Percentiles rank a stretch among this genome's conserved stretches.
Evolutionary conservation across 2,329 filamentous ascomycete species (phyloP).

Genomic region (Aspergillus proliferans): DNA sequence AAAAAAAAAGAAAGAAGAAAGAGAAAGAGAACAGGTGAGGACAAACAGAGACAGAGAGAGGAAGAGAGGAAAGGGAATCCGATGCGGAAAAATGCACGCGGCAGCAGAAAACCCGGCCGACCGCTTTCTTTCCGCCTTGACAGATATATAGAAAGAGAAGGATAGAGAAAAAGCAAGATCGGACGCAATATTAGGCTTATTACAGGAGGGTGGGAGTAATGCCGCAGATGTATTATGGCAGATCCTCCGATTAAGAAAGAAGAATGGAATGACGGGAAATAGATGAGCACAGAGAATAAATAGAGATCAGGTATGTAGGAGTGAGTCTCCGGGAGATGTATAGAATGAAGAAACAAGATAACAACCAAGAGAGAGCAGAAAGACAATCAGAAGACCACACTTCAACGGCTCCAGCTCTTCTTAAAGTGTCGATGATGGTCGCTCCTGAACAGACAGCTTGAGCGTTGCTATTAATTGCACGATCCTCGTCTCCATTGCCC

Average conservation of each 20-base stretch:
- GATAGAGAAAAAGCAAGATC: background rate
- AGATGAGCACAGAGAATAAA: background rate
- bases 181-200: background rate
- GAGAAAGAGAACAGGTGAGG: conserved; percentile 3
- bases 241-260: background rate
- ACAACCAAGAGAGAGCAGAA: background rate
- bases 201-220: too few species aligned
- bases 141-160: background rate
- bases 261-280: background rate
- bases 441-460: background rate
- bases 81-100: background rate
- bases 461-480: background rate
- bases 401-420: background rate
- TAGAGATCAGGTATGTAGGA: background rate
- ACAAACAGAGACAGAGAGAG: conserved; percentile 1
- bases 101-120: conserved; percentile 1
- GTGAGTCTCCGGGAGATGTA: background rate
- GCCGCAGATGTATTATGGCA: too few species aligned
- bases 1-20: conserved; percentile 2
- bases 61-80: conserved; percentile 10
- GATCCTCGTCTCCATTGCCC: background rate
- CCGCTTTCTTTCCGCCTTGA: background rate
- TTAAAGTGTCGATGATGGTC: background rate
- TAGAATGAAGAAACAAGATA: background rate
- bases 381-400: background rate